A percentile compares a stretch with the other conserved stretches of the same genome.
These are phyloP conservation scores for Rasamsonia emersonii DNA, from an alignment of 2,329 filamentous ascomycete genomes.

Conservation along the genomic window DNA sequence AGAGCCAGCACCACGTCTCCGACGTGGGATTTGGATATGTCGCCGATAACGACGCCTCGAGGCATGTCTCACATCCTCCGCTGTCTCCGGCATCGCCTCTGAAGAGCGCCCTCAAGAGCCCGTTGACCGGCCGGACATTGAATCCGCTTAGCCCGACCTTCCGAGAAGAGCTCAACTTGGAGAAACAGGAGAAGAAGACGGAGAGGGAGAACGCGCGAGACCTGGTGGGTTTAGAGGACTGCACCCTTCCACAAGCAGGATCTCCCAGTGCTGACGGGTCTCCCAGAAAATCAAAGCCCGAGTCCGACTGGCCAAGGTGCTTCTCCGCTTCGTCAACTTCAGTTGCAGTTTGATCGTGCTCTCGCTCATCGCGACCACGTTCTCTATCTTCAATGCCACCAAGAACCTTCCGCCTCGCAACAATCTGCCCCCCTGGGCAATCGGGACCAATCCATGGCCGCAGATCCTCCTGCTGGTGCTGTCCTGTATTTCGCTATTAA, in stretches of 20 bases:
- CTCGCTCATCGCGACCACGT: conserved; percentile 77
- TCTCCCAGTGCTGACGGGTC: too few species aligned
- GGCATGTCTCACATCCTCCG: conserved; percentile 39
- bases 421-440: conserved; percentile 76
- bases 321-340: conserved; percentile 93
- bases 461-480: conserved; percentile 76
- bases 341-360: conserved; percentile 93
- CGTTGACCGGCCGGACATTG: conserved; percentile 67
- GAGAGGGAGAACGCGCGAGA: conserved; percentile 84
- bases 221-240: conserved; percentile 65
- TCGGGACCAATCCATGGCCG: conserved; percentile 73
- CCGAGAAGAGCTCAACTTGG: conserved; percentile 73
- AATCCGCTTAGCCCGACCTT: conserved; percentile 90
- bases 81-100: conserved; percentile 68
- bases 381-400: conserved; percentile 88
- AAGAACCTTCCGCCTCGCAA: conserved; percentile 65
- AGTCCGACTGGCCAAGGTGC: conserved; percentile 86
- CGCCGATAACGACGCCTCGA: conserved; percentile 44
- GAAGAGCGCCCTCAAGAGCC: conserved; percentile 83
- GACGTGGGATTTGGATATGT: conserved; percentile 94
- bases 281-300: conserved; percentile 80
- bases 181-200: conserved; percentile 72
- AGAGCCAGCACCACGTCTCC: conserved; percentile 51
- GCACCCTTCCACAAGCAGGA: neutral
- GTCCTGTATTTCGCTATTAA: conserved; percentile 68